Conservation (phyloP, 2,329 filamentous ascomycete genomes). For the Leptosphaerulina australis region DNA sequence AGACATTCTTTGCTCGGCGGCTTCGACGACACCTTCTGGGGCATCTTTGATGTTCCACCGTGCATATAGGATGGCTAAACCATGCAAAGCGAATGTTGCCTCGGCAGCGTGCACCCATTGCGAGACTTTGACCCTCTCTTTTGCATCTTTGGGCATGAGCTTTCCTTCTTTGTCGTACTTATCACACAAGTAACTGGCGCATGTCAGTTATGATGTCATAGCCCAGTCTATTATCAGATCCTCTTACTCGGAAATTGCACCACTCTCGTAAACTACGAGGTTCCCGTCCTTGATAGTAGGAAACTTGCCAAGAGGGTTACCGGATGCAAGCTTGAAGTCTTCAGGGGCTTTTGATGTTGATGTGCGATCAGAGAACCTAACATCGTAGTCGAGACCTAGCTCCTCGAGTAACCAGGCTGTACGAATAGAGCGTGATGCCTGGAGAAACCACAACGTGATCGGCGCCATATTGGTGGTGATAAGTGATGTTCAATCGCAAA, state of each 20-base stretch:
- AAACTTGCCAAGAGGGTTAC: slow-evolving; percentile 54
- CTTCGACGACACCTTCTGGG: slow-evolving; percentile 37
- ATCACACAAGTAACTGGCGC: slow-evolving; percentile 54
- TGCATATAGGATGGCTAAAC: slow-evolving; percentile 53
- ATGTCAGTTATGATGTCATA: neutral
- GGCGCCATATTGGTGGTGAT: slow-evolving; percentile 17
- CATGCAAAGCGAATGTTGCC: slow-evolving; percentile 55
- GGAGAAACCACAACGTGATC: slow-evolving; percentile 57
- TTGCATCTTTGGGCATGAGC: slow-evolving; percentile 47
- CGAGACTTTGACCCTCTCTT: slow-evolving; percentile 45
- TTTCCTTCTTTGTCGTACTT: slow-evolving; percentile 51
- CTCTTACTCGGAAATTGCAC: slow-evolving; percentile 54
- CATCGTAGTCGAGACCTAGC: slow-evolving; percentile 50
- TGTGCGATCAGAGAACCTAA: slow-evolving; percentile 50
- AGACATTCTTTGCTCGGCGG: slow-evolving; percentile 48
- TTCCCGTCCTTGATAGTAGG: slow-evolving; percentile 53
- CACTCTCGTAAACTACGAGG: slow-evolving; percentile 52
- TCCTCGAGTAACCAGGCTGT: slow-evolving; percentile 57
- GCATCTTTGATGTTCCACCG: slow-evolving; percentile 49
- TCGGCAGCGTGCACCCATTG: slow-evolving; percentile 57
- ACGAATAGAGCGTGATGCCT: slow-evolving; percentile 54
- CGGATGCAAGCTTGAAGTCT: slow-evolving; percentile 51
- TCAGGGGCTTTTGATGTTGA: slow-evolving; percentile 49
- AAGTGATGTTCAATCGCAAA: neutral
- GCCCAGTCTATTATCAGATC: no score